Conservation (phyloP, 192 early-diverging fungal species). For the Gryganskiella cystojenkinii region DNA sequence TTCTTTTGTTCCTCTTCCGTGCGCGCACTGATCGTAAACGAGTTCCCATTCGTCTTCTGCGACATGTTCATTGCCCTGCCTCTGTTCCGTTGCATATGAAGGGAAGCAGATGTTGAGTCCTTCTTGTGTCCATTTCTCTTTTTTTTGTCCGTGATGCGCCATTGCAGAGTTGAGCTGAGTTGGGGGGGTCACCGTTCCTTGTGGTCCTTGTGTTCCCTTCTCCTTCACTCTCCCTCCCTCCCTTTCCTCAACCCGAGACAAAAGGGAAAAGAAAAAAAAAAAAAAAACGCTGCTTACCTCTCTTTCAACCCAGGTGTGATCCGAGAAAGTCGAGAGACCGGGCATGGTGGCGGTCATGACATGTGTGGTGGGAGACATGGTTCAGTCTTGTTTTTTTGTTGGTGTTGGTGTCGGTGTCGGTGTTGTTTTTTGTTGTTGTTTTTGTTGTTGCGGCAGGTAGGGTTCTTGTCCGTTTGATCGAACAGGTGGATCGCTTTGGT, state of each 20-base stretch:
- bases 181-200: too few species aligned
- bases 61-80: too few species aligned
- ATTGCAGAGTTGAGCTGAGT: too few species aligned
- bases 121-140: too few species aligned
- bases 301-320: conserved; percentile 33
- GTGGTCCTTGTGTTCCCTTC: too few species aligned
- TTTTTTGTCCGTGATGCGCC: too few species aligned
- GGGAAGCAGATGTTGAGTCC: too few species aligned
- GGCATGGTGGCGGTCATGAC: conserved; percentile 35
- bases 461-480: neutral
- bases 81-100: too few species aligned
- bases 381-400: neutral
- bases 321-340: conserved; percentile 19
- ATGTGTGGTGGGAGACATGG: conserved; percentile 29
- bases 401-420: neutral
- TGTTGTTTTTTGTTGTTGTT: neutral
- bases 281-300: conserved; percentile 22
- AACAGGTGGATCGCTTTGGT: conserved; percentile 13
- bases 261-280: conserved; percentile 1
- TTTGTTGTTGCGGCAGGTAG: conserved; percentile 1
- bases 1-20: too few species aligned
- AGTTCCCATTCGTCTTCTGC: too few species aligned
- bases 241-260: neutral
- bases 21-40: too few species aligned
- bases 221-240: too few species aligned